Base-by-base conservation (phyloP, 2,329 filamentous ascomycete species). In the Fusarium annulatum region DNA sequence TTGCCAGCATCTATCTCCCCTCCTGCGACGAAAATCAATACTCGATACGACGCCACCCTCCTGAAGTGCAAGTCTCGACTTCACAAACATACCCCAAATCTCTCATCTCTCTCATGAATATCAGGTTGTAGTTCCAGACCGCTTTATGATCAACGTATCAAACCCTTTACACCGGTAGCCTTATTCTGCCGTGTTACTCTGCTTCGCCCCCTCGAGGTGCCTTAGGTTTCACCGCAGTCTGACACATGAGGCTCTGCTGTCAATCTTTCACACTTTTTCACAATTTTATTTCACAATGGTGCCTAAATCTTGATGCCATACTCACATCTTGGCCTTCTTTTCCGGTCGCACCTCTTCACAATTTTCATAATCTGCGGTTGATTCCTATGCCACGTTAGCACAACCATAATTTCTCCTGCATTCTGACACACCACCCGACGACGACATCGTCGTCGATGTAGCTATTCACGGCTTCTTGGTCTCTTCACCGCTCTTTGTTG, bases 161-260 rank as follows among this genome's bases (percentile, higher is more conserved):
- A 3, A 26, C 0, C 0, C 11, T 4, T 2, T 23, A 3, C 2
- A 9, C 6, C 0, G 18, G 5, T 33, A 71, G 68, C 68, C 68
- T 70, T 26, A 1, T 26, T 57, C 36, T 61, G 66, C 1, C 6
- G 60, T 62, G 51, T 59, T 4, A 61, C 57, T 21, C 34, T 71
- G 33, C 66, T 62, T 48, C 56, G 70, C 70, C 70, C 56, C 61
- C 61, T 56, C n/a, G n/a, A n/a, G n/a, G n/a, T 38, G 39, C 11
- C 46, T 61, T 10, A 11, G 56, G 36, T 48, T 43, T 55, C 53
- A 53, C 16, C 28, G 34, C 64, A 58, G 56, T 61, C 52, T 59
- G 51, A 64, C 57, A 52, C 19, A 61, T 63, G 72, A 74, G 70
- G 72, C 72, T 74, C 70, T 74, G 59, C 41, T 41, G 15, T 42